phyloP scores from a whole-genome alignment of 2,329 filamentous ascomycete genomes.

The Bretziella fagacearum region DNA sequence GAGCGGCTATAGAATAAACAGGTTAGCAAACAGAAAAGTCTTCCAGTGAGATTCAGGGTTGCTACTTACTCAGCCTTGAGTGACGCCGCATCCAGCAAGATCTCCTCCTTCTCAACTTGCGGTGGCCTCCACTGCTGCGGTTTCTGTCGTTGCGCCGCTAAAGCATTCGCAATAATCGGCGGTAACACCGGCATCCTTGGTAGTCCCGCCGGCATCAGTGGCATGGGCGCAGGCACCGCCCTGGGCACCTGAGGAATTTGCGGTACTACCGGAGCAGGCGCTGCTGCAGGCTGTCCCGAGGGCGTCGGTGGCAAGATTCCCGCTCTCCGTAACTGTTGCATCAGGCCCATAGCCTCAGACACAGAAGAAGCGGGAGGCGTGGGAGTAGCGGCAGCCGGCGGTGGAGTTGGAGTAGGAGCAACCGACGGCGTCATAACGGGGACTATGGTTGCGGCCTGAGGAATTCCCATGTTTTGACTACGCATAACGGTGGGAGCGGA shows the following conservation, averaged over 20 bases:
- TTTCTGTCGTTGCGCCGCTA: conserved; percentile 19
- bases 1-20: background rate
- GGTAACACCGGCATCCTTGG: conserved; percentile 19
- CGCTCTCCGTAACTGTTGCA: conserved; percentile 51
- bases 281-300: conserved; percentile 21
- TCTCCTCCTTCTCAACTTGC: conserved; percentile 15
- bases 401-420: background rate
- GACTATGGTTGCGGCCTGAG: conserved; percentile 6
- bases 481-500: conserved; percentile 22
- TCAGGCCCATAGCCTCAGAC: conserved; percentile 38
- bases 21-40: background rate
- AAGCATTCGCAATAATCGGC: conserved; percentile 22
- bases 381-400: background rate
- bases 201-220: conserved; percentile 19
- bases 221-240: conserved; percentile 20
- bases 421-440: conserved; percentile 17
- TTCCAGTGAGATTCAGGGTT: background rate
- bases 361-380: conserved; percentile 23
- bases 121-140: conserved; percentile 17
- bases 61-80: conserved; percentile 50
- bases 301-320: conserved; percentile 41
- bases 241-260: too few relatives aligned
- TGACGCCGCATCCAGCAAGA: conserved; percentile 45
- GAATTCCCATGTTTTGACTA: conserved; percentile 26
- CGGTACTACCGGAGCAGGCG: conserved; percentile 18